Evolutionary conservation across 371 early-diverging fungal genomes (phyloP), one percentile per base, ranked within the genome.

Genomic region (Mucor indicus): DNA sequence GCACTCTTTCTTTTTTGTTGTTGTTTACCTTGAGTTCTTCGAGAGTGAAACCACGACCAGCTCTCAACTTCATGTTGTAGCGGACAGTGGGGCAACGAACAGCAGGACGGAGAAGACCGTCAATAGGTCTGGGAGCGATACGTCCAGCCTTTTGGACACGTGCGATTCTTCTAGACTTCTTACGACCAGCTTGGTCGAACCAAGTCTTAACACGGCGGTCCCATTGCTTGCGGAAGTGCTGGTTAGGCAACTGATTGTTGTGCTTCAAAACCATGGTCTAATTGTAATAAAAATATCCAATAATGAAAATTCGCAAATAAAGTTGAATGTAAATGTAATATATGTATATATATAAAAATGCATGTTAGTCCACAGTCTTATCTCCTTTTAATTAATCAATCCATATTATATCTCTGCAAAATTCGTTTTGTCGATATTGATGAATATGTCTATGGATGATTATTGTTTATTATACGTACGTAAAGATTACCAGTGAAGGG

Each of bases 191-290:
- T 82, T 99, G 99, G 81, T 98, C 86, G 85, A 99, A 99, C 98
- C 98, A 98, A 62, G 97, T 97, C 87, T 92, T 93, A 61, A 98
- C 97, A 64, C 92, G 94, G 57, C 81, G 74, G 76, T 95, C 90
- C 93, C 98, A 97, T 81, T 97, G 91, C 90, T 99, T 99, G 78
- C 92, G 97, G 90, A 98, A 96, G 75, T 99, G 99, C 70, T 77
- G 84, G 81, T 95, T 97, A 80, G 96, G 98, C 81, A 99, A 80
- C 72, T 87, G 86, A 81, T 98, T 96, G 91, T 99, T 99, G 89
- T 97, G 98, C 85, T 89, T 92, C 91, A 94, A 74, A 67, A 74
- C 74, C 74, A 74, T 74, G 50, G 50, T 56, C 56, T 56, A 29
- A 23, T 9, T 32, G 22, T 20, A 29, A 44, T 33, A 20, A 2